Evolutionary conservation across 192 early-diverging fungal genomes (phyloP).

Genomic region (Coemansia sp.): DNA sequence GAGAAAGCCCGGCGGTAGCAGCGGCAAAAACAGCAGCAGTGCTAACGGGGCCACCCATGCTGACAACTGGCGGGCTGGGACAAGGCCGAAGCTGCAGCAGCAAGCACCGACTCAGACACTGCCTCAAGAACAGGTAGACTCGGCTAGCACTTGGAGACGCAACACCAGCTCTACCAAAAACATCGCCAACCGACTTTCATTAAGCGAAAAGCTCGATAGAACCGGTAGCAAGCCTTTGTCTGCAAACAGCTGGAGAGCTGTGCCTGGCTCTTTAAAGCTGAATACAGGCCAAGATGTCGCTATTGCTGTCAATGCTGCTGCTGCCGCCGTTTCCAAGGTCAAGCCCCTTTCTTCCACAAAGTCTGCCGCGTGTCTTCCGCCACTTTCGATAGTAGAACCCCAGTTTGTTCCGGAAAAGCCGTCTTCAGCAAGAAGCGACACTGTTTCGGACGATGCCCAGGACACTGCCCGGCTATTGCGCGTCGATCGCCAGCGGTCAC

Average conservation of each 20-base stretch:
- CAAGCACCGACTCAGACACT: not conserved
- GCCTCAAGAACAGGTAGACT: not conserved
- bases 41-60: too few species aligned
- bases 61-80: too few species aligned
- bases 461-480: not conserved
- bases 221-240: not conserved
- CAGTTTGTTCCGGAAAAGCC: not conserved
- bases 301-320: too few species aligned
- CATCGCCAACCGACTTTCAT: too few species aligned
- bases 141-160: not conserved
- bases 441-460: not conserved
- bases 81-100: not conserved
- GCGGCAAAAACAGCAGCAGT: not conserved
- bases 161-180: not conserved
- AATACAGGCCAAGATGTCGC: too few species aligned
- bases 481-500: slow-evolving; percentile 12
- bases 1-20: too few species aligned
- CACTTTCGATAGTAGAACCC: too few species aligned
- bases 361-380: too few species aligned
- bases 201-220: not conserved
- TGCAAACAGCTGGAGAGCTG: not conserved
- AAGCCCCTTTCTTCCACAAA: too few species aligned
- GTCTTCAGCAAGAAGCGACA: not conserved
- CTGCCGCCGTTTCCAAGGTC: too few species aligned
- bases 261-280: too few species aligned